These are phyloP conservation scores for Vitis amurensis DNA, from an alignment of 164 flowering plant genomes.

Conservation along the genomic window DNA sequence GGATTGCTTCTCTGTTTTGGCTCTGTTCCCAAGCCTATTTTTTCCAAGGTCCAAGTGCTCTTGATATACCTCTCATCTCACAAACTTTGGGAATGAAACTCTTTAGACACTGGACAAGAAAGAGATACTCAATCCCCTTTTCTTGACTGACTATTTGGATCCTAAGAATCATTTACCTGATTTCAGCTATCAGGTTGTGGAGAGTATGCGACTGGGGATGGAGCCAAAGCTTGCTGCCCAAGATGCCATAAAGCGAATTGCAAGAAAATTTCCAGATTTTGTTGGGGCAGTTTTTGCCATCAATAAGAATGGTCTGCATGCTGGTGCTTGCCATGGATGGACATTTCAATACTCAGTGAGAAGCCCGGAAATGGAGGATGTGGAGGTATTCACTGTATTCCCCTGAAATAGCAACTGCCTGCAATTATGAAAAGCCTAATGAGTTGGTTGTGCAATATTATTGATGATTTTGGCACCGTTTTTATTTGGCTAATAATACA, in stretches of 20 bases:
- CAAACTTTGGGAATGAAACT: too few relatives aligned
- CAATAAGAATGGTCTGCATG: conserved; percentile 68
- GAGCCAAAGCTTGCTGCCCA: conserved; percentile 75
- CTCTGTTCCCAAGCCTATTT: too few relatives aligned
- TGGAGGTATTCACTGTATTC: conserved; percentile 66
- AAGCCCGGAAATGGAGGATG: conserved; percentile 63
- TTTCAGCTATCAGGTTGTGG: conserved; percentile 91
- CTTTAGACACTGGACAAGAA: too few relatives aligned
- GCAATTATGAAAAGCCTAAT: not conserved
- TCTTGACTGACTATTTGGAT: too few relatives aligned
- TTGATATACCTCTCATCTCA: too few relatives aligned
- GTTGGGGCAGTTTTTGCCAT: conserved; percentile 52
- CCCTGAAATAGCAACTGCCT: conserved; percentile 31
- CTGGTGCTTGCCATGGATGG: conserved; percentile 98
- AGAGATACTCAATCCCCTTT: too few relatives aligned
- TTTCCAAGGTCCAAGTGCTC: too few relatives aligned
- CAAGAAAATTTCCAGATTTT: conserved; percentile 80
- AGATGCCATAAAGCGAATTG: conserved; percentile 78
- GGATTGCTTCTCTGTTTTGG: too few relatives aligned
- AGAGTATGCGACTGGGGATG: conserved; percentile 94
- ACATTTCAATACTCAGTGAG: conserved; percentile 86
- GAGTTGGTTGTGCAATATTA: not conserved
- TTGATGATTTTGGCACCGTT: too few relatives aligned
- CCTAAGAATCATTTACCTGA: too few relatives aligned
- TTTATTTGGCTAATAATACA: too few relatives aligned